Evolutionary conservation across 345 rosid genomes (phyloP).

Genomic region (Salix udensis): DNA sequence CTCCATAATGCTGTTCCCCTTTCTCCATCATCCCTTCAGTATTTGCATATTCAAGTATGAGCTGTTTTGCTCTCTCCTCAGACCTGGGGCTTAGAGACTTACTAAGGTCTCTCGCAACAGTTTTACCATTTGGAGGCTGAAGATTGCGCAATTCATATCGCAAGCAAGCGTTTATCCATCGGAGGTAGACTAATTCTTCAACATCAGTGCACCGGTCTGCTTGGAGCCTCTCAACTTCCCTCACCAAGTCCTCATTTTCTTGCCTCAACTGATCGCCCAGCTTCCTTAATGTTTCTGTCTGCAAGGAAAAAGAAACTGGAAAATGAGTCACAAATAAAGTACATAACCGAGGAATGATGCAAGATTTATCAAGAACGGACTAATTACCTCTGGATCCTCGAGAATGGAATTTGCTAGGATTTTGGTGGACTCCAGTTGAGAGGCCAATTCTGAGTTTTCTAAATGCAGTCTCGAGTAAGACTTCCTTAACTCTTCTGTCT

Average conservation of each 20-base stretch:
- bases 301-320: slow-evolving; percentile 14
- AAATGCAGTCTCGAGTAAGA: slow-evolving; percentile 49
- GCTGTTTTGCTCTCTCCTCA: slow-evolving; percentile 72
- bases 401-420: slow-evolving; percentile 50
- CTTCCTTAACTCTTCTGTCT: slow-evolving; percentile 62
- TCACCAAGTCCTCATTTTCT: slow-evolving; percentile 52
- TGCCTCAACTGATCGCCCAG: slow-evolving; percentile 35
- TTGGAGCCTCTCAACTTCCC: slow-evolving; percentile 62
- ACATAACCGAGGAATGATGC: not conserved
- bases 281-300: slow-evolving; percentile 55
- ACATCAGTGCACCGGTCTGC: slow-evolving; percentile 62
- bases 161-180: slow-evolving; percentile 91
- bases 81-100: slow-evolving; percentile 70
- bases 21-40: slow-evolving; percentile 45
- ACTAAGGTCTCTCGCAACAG: slow-evolving; percentile 80
- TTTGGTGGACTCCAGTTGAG: slow-evolving; percentile 55
- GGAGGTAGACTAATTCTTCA: slow-evolving; percentile 78
- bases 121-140: slow-evolving; percentile 59
- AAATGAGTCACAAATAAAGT: slow-evolving; percentile 3
- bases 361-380: not conserved
- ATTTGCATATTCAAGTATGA: slow-evolving; percentile 72
- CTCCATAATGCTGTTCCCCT: slow-evolving; percentile 27
- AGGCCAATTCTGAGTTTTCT: slow-evolving; percentile 57
- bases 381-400: slow-evolving; percentile 59
- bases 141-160: slow-evolving; percentile 74